Base-by-base conservation (phyloP, 768 basidiomycete species). In the Stropharia rugosoannulata region DNA sequence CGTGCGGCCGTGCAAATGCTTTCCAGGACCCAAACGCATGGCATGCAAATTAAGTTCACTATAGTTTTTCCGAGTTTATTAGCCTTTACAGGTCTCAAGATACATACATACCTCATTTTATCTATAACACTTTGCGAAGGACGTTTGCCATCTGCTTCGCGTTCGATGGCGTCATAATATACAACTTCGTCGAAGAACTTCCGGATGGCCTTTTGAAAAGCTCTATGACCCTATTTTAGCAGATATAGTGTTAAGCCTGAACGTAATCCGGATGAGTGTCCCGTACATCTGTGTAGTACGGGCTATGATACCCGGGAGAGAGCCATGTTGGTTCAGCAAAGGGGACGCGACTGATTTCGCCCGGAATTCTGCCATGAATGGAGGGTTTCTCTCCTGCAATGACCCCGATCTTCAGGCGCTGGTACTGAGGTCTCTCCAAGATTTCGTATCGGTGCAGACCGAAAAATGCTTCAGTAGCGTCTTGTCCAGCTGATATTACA, bases 1-100 rank as follows among this genome's bases (percentile, higher is more conserved):
- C 10, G 73, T 81, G 13, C 83, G 80, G 4, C 95, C 95, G 68
- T 88, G 79, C 10, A 98, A 81, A 64, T 98, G 95, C 68, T 94
- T 93, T 18, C 93, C 94, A 8, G 96, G 96, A 18, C 96, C 96
- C 74, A 95, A 73, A 29, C 94, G 84, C 95, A 98, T 97, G 12
- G 93, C 89, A 65, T 93, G 89, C 44, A 97, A 60, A 62, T 93
- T 85, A 37, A 84, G 37, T 32, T 80, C 84, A 19, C 86, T 88
- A 49, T 15, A 55, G 27, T 16, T 19, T n/a, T 5, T 10, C 9
- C 27, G 12, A 19, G 38, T 16, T 41, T 40, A 2, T 19, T 4
- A 40, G 16, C 41, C 13, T 54, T 16, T 16, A 12, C 25, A 27
- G 35, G 16, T 50, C 38, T 38, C n/a, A 5, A 19, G 11, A 29